Evolutionary conservation across 768 basidiomycete species (phyloP), one percentile per base, ranked within the genome.

Genomic region (Psilocybe cubensis): DNA sequence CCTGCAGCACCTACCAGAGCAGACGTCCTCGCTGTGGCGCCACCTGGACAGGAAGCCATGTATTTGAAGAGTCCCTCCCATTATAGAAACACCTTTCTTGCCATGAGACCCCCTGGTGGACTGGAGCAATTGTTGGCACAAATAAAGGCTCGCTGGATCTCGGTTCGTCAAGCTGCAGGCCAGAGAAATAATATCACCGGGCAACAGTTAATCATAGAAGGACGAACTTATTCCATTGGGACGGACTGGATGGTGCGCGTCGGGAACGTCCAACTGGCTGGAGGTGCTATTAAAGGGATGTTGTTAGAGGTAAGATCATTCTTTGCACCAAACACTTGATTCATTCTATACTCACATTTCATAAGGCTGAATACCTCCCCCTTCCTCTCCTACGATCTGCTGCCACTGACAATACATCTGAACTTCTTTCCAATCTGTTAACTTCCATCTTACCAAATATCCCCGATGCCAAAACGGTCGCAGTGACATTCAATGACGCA

Each of bases 221-320:
- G 91, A 0, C 73, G 80, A 51, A 78, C 89, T n/a, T 92, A 85
- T 66, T 72, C 83, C 17, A 90, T 94, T 52, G 91, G 91, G 1
- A 87, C 75, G 31, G 91, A 94, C 68, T 94, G 92, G 89, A 72
- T 92, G 17, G 87, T 94, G 8, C 81, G 91, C 14, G 84, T 86
- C 29, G 91, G 91, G 8, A 91, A 91, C 69, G 91, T 94, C 33
- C 80, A 84, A 41, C 75, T 91, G 18, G 83, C 88, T 20, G 89
- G 90, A 20, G 90, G 91, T 28, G 83, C 83, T 5, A 78, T 89
- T 3, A 91, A 86, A 65, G 91, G 91, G n/a, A 91, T 94, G 88
- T 76, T 94, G 38, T 75, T 94, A 24, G 91, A 94, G 84, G 91
- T 90, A 57, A 57, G 33, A 3, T 23, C 56, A 38, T 53, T 27